Base-by-base conservation (phyloP, 305 asterid genomes). In the Solanum hybrid region DNA sequence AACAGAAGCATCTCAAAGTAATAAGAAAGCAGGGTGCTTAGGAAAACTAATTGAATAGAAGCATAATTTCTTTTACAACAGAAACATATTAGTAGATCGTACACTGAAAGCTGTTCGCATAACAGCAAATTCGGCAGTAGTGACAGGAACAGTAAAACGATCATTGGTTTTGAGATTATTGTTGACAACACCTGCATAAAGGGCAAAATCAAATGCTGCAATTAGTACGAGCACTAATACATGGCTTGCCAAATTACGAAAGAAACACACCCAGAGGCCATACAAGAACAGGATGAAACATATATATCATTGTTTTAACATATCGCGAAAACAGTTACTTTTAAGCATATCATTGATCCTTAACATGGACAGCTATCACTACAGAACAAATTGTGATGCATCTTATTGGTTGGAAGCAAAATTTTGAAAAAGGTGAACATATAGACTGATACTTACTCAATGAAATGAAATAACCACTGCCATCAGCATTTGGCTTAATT, bases 91-190 rank as follows among this genome's bases (percentile, higher is more conserved):
- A 73, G 60, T 45, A 75, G 69, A 76, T 29, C 94, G 51, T 96
- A 97, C 99, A 78, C 94, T 91, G 93, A 93, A 95, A 93, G 96
- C 98, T 42, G 99, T 89, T 85, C 96, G 95, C 97, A 97, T 87
- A 90, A 96, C 99, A 45, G 98, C 94, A 95, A 95, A 97, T 93
- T 97, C 99, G 69, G 98, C 98, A 91, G 95, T 86, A 90, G 99
- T 93, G 86, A 97, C 95, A 24, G 99, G 98, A 89, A 97, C 96
- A 32, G 91, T 89, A 80, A 97, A 88, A 34, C 97, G 95, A 31
- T 95, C 98, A 92, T 93, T 96, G 66, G 96, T 93, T 84, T 95
- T 94, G 86, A 88, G 93, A 89, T 91, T 90, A 90, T 94, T 96
- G 95, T 94, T 95, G 90, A 92, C 94, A 88, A 97, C 99, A 93